Percentiles rank a stretch among this genome's conserved stretches.
Evolutionary conservation across 768 basidiomycete species (phyloP).

Genomic region (Lactarius quietus): DNA sequence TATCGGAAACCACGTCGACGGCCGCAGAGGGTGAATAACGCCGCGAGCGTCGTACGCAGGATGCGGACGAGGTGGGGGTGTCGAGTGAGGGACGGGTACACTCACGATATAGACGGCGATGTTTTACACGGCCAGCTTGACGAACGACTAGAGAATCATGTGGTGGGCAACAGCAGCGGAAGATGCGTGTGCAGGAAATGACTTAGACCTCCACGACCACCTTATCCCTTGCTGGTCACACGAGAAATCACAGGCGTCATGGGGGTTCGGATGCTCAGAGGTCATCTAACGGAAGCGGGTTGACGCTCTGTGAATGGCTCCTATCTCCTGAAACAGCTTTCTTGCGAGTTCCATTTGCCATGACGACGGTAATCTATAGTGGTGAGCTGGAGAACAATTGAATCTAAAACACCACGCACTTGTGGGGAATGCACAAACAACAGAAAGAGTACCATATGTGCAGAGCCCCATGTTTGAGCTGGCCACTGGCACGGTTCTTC

Average conservation of each 20-base stretch:
- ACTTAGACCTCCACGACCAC: slow-evolving; percentile 21
- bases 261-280: neutral
- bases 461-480: too few relatives aligned
- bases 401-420: neutral
- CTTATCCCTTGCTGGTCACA: slow-evolving; percentile 19
- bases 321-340: slow-evolving; percentile 3
- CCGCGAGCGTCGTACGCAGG: neutral
- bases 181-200: neutral
- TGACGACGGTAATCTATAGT: slow-evolving; percentile 3
- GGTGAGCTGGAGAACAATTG: too few relatives aligned
- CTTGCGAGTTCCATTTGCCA: slow-evolving; percentile 6
- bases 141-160: neutral
- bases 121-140: slow-evolving; percentile 10
- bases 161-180: neutral
- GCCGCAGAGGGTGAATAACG: slow-evolving; percentile 12
- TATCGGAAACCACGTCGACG: slow-evolving; percentile 24
- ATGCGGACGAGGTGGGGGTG: neutral
- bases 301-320: neutral
- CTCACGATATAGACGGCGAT: neutral
- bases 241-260: slow-evolving; percentile 18
- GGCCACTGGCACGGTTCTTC: too few relatives aligned
- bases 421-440: neutral
- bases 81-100: slow-evolving; percentile 6
- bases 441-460: too few relatives aligned
- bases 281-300: neutral